These are phyloP conservation scores for Aureobasidium melanogenum DNA, from an alignment of 2,329 filamentous ascomycete genomes.

Conservation along the genomic window DNA sequence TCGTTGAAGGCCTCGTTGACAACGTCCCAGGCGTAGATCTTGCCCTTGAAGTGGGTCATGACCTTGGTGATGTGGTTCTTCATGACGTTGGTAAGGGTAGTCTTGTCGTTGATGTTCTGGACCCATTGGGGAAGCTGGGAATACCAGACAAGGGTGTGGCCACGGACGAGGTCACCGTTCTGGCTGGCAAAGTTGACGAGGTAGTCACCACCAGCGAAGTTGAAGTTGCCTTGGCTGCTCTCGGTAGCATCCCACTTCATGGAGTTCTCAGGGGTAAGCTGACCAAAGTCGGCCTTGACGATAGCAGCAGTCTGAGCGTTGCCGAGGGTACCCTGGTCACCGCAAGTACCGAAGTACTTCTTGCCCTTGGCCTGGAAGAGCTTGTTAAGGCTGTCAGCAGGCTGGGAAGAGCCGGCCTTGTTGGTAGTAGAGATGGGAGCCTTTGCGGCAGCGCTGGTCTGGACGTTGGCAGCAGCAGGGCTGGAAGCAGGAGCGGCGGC, in stretches of 20 bases:
- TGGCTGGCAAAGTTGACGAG: slow-evolving; percentile 49
- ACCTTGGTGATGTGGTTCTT: slow-evolving; percentile 52
- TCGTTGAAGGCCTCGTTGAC: slow-evolving; percentile 17
- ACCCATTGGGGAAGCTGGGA: slow-evolving; percentile 47
- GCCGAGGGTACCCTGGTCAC: slow-evolving; percentile 46
- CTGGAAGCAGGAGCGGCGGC: neutral
- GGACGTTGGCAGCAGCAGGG: neutral
- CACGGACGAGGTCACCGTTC: slow-evolving; percentile 53
- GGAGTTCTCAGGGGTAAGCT: slow-evolving; percentile 59
- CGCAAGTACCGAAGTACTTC: slow-evolving; percentile 53
- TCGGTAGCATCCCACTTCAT: slow-evolving; percentile 61
- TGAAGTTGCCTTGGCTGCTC: slow-evolving; percentile 42
- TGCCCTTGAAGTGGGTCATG: slow-evolving; percentile 53
- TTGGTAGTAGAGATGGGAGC: slow-evolving; percentile 3
- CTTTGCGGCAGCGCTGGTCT: neutral
- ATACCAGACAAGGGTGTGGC: slow-evolving; percentile 61
- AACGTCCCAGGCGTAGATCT: slow-evolving; percentile 46
- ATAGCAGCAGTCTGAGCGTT: slow-evolving; percentile 44
- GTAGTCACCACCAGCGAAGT: slow-evolving; percentile 48
- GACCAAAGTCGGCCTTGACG: slow-evolving; percentile 54
- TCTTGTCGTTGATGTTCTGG: slow-evolving; percentile 42
- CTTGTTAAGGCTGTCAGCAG: slow-evolving; percentile 40
- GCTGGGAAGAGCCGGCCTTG: slow-evolving; percentile 7
- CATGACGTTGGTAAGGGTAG: slow-evolving; percentile 46
- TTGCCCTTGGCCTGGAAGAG: slow-evolving; percentile 56